A percentile compares a stretch with the other conserved stretches of the same genome.
These are phyloP conservation scores for Yamadazyma takamatsuzukensis DNA, from an alignment of 805 yeast genomes.

Conservation along the genomic window DNA sequence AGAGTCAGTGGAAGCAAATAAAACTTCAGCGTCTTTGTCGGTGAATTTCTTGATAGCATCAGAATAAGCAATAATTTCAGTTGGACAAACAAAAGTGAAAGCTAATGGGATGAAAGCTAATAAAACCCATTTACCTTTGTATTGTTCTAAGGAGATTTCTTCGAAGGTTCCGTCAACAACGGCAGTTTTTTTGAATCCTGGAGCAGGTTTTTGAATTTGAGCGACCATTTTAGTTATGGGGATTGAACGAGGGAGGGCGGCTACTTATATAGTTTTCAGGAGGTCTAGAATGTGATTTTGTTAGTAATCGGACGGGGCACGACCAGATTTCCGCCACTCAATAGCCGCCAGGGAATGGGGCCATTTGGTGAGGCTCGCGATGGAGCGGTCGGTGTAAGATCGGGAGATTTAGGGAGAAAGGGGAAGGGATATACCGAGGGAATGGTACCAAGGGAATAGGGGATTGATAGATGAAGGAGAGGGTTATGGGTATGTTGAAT, in stretches of 20 bases:
- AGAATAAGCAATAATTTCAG: slow-evolving; percentile 98
- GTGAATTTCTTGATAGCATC: slow-evolving; percentile 89
- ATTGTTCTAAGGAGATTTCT: slow-evolving; percentile 90
- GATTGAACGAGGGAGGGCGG: too few species aligned
- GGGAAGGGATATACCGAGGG: too few species aligned
- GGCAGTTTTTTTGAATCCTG: slow-evolving; percentile 93
- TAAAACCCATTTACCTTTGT: slow-evolving; percentile 97
- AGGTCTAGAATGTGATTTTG: slow-evolving; percentile 10
- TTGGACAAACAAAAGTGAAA: slow-evolving; percentile 99
- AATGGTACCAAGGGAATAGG: too few species aligned
- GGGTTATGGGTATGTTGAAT: too few species aligned
- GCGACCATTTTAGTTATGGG: slow-evolving; percentile 67
- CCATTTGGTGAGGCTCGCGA: too few species aligned
- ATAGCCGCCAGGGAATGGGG: too few species aligned
- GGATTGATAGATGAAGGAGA: too few species aligned
- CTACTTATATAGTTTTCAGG: too few species aligned
- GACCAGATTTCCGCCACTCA: too few species aligned
- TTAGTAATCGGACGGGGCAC: slow-evolving; percentile 12
- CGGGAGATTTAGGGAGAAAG: too few species aligned
- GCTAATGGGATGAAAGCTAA: slow-evolving; percentile 98
- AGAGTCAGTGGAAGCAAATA: slow-evolving; percentile 97
- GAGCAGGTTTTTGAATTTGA: slow-evolving; percentile 92
- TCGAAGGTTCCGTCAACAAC: slow-evolving; percentile 95
- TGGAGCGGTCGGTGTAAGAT: too few species aligned
- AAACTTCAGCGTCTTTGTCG: slow-evolving; percentile 80